Conservation (phyloP, 805 yeast species). For the Jamesozyma hellenica region DNA sequence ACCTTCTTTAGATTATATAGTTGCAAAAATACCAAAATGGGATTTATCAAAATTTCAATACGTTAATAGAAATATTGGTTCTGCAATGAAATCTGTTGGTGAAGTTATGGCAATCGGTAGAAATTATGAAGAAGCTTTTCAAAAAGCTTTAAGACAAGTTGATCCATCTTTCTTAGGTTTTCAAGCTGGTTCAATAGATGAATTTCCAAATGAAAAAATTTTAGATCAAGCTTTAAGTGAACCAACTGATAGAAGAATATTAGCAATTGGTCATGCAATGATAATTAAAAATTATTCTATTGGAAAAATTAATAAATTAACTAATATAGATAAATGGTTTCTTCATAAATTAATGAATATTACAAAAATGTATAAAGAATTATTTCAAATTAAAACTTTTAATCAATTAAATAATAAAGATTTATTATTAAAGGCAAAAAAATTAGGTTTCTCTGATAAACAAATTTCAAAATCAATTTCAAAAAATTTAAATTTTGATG, state of each 20-base stretch:
- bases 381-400: constrained; percentile 55
- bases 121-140: constrained; percentile 93
- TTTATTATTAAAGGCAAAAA: constrained; percentile 69
- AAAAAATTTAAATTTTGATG: constrained; percentile 36
- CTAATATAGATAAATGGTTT: constrained; percentile 95
- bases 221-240: constrained; percentile 67
- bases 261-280: constrained; percentile 96
- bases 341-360: constrained; percentile 85
- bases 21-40: constrained; percentile 97
- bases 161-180: constrained; percentile 86
- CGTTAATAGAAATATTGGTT: constrained; percentile 86
- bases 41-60: constrained; percentile 92
- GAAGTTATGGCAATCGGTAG: constrained; percentile 99
- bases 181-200: constrained; percentile 76
- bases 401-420: constrained; percentile 58
- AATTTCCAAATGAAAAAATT: constrained; percentile 45
- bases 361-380: constrained; percentile 75
- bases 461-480: constrained; percentile 78
- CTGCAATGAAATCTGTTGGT: constrained; percentile 97
- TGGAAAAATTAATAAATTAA: constrained; percentile 81
- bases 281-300: constrained; percentile 85
- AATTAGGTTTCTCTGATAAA: constrained; percentile 89
- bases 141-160: constrained; percentile 92
- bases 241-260: constrained; percentile 95
- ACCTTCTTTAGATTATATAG: constrained; percentile 93